A percentile compares a stretch with the other conserved stretches of the same genome.
These are phyloP conservation scores for Cutaneotrichosporon cavernicola DNA, from an alignment of 1,284 basidiomycete species.

Conservation along the genomic window DNA sequence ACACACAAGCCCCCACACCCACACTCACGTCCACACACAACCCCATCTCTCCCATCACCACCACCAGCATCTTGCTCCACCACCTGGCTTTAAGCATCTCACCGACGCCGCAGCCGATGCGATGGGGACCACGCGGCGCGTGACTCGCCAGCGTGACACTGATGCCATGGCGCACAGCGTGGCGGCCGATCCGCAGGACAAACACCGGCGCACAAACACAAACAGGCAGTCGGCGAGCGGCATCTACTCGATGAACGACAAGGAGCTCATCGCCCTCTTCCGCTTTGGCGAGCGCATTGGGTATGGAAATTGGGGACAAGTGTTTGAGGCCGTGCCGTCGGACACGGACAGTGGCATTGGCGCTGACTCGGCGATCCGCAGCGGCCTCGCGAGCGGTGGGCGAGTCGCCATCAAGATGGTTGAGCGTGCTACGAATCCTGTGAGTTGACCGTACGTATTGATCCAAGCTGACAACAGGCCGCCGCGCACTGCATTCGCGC, in stretches of 20 bases:
- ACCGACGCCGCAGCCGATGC: background rate
- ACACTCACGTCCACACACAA: background rate
- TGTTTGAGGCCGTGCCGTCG: background rate
- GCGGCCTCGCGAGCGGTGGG: slow-evolving; percentile 39
- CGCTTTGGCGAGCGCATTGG: slow-evolving; percentile 47
- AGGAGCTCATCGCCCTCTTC: slow-evolving; percentile 42
- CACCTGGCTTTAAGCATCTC: background rate
- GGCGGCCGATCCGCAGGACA: background rate
- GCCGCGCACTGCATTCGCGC: slow-evolving; percentile 66
- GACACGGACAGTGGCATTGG: slow-evolving; percentile 26
- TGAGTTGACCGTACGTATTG: slow-evolving; percentile 22
- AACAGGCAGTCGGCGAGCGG: slow-evolving; percentile 5
- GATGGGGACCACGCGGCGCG: background rate
- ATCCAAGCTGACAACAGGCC: slow-evolving; percentile 10
- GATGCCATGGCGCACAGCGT: background rate
- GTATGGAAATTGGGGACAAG: slow-evolving; percentile 51
- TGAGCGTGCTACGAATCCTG: slow-evolving; percentile 68
- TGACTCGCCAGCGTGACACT: slow-evolving; percentile 2
- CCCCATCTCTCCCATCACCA: background rate
- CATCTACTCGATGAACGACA: slow-evolving; percentile 37
- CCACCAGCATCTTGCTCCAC: background rate
- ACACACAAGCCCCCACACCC: background rate
- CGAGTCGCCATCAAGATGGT: slow-evolving; percentile 87
- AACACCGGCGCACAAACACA: background rate
- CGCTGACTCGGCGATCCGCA: slow-evolving; percentile 28